Base-by-base conservation (phyloP, 192 early-diverging fungal genomes). In the Lobosporangium transversale region DNA sequence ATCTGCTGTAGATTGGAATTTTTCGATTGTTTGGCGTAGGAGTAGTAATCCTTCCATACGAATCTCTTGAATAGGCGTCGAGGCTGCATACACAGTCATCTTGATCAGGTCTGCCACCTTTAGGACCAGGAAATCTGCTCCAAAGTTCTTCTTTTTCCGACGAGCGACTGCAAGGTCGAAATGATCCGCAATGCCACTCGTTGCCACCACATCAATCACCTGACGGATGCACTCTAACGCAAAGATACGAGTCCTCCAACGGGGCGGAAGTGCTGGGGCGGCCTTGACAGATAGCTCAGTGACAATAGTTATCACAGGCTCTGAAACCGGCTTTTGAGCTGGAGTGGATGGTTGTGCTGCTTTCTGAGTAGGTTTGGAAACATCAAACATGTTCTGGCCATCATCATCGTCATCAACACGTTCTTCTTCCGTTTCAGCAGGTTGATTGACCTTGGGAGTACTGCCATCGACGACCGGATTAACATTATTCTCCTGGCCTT, bases 31-130 rank as follows among this genome's bases (percentile, higher is more conserved):
- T 21, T 90, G 89, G 59, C 92, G 86, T 36, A 99, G 75, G 21
- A 99, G 75, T 11, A 70, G 68, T 35, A 97, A 86, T 5, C 98
- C 98, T 50, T 92, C 86, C 18, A 92, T 70, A 20, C 93, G 83
- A 56, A 98, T 79, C 33, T 89, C 88, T 27, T 88, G 81, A 0
- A 94, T 91, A 21, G 85, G 84, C 1, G 90, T 85, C 0, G 96
- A 94, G 2, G 96, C 91, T 0, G 96, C 94, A 45, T 89, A 90
- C 50, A 98, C 97, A 1, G 95, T 93, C 65, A 97, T 89, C 9
- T 94, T 90, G 40, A 99, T 90, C 45, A 99, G 53, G 55, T 98
- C 97, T 0, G 89, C 87, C 1, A 99, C 80, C 36, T 87, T 81
- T 40, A 93, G 88, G 1, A 93, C 89, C 14, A 95, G 73, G 52